A percentile compares a stretch with the other conserved stretches of the same genome.
Conservation (phyloP, 2,329 filamentous ascomycete genomes). For the Cadophora gregata region DNA sequence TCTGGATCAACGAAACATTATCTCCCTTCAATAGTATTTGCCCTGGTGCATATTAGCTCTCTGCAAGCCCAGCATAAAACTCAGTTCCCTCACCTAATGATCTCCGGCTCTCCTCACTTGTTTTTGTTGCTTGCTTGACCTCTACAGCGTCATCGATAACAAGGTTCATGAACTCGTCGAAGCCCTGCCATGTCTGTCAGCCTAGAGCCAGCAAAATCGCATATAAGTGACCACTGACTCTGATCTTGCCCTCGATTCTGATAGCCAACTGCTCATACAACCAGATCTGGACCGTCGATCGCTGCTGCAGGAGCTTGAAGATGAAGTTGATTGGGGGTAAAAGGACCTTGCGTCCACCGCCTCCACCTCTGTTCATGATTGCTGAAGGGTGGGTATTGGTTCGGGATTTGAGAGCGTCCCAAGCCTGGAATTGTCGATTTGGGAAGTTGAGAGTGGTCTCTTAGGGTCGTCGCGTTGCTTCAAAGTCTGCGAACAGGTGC, state of each 20-base stretch:
- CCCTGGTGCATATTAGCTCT: constrained; percentile 49
- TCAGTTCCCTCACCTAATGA: constrained; percentile 67
- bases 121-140: constrained; percentile 84
- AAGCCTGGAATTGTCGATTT: not conserved
- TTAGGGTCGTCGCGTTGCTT: constrained; percentile 5
- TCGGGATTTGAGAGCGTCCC: constrained; percentile 3
- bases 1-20: constrained; percentile 67
- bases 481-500: not conserved
- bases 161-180: constrained; percentile 99
- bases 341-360: constrained; percentile 66
- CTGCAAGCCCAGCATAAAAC: not conserved
- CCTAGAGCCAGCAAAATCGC: not conserved
- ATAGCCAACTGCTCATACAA: constrained; percentile 95
- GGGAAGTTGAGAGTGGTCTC: not conserved
- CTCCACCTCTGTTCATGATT: constrained; percentile 46
- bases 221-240: constrained; percentile 61
- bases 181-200: constrained; percentile 66
- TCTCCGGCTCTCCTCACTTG: constrained; percentile 78
- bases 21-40: constrained; percentile 72
- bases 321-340: constrained; percentile 86
- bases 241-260: constrained; percentile 94
- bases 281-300: constrained; percentile 91
- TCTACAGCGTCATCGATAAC: constrained; percentile 96
- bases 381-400: not conserved
- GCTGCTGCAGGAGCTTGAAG: constrained; percentile 82